Conservation (phyloP, 768 basidiomycete genomes). For the Hypsizygus marmoreus region DNA sequence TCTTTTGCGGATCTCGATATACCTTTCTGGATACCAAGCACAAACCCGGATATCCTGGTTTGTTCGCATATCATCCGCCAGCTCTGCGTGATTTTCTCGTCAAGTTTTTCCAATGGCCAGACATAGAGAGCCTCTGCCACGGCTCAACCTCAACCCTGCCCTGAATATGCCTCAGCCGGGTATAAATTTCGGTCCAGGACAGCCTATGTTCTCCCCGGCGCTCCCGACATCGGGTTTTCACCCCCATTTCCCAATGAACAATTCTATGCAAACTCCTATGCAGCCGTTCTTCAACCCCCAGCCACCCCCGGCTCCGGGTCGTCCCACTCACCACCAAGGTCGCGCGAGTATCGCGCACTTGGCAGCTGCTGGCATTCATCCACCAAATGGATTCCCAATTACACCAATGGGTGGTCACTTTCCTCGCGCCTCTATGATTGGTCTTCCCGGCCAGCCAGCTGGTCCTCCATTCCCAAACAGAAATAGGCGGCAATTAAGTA, state of each 20-base stretch:
- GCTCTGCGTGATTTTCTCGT: slow-evolving; percentile 5
- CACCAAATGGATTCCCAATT: slow-evolving; percentile 55
- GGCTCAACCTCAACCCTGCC: slow-evolving; percentile 58
- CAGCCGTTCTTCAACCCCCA: slow-evolving; percentile 63
- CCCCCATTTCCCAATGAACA: slow-evolving; percentile 50
- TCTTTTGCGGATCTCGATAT: slow-evolving; percentile 5
- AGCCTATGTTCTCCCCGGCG: slow-evolving; percentile 63
- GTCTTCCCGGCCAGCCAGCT: slow-evolving; percentile 31
- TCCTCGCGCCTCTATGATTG: slow-evolving; percentile 51
- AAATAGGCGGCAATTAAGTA: slow-evolving; percentile 69
- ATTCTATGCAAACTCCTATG: slow-evolving; percentile 70
- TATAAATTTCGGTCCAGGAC: slow-evolving; percentile 35
- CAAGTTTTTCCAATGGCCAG: slow-evolving; percentile 33
- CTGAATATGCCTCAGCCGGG: slow-evolving; percentile 59
- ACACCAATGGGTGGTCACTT: slow-evolving; percentile 64
- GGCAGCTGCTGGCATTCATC: slow-evolving; percentile 59
- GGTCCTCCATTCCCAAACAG: slow-evolving; percentile 57
- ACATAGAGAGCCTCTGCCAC: slow-evolving; percentile 53
- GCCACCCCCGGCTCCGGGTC: slow-evolving; percentile 50
- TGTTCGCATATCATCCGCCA: slow-evolving; percentile 4
- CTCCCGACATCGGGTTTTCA: slow-evolving; percentile 63
- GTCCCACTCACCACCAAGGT: slow-evolving; percentile 57
- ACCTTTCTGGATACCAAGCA: slow-evolving; percentile 3
- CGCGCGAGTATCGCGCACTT: slow-evolving; percentile 65
- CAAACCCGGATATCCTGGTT: background rate